Evolutionary conservation across 2,329 filamentous ascomycete species (phyloP), one percentile per base, ranked within the genome.

Genomic region (Orbilia blumenaviensis): DNA sequence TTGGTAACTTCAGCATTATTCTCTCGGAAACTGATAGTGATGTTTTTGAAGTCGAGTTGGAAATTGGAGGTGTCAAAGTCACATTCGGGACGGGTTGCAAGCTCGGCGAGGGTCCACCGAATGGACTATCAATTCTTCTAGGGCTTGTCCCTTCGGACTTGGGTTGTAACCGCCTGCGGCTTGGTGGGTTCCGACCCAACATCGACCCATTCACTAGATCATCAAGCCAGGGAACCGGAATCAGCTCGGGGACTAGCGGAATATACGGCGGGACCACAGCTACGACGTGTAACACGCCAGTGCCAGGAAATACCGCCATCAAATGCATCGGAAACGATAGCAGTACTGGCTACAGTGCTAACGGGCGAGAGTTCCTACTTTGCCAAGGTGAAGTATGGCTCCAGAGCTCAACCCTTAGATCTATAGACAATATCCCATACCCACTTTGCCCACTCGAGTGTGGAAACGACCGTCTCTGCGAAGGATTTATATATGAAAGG

Each of bases 311-410:
- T 8, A 12, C 16, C 6, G 25, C 0, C 9, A 9, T 34, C n/a
- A 7, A 27, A 21, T 63, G 29, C 32, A 23, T 25, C 23, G 23
- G 41, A 23, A 34, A 25, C 5, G 14, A 48, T 21, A 21, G 25
- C 7, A 48, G 38, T 12, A 46, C n/a, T 8, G 60, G 18, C 10
- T 7, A 14, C n/a, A 32, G 41, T 7, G 27, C 41, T 7, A 63
- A 63, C 18, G 60, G 60, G 12, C 60, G 42, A 14, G 10, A 36
- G 6, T 63, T 48, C 42, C 10, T 63, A 5, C 60, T 63, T 10
- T 63, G 60, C 23, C 38, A 48, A 25, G 60, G 60, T 5, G 60
- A 63, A 25, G 44, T 48, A 0, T 10, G 60, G 21, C 38, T 46
- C 25, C 0, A 16, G 1, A 38, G 60, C 16, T 12, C 29, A 16